Percentiles rank a stretch among this genome's conserved stretches.
Evolutionary conservation across 2,329 filamentous ascomycete genomes (phyloP).

Genomic region (Neofusicoccum parvum): DNA sequence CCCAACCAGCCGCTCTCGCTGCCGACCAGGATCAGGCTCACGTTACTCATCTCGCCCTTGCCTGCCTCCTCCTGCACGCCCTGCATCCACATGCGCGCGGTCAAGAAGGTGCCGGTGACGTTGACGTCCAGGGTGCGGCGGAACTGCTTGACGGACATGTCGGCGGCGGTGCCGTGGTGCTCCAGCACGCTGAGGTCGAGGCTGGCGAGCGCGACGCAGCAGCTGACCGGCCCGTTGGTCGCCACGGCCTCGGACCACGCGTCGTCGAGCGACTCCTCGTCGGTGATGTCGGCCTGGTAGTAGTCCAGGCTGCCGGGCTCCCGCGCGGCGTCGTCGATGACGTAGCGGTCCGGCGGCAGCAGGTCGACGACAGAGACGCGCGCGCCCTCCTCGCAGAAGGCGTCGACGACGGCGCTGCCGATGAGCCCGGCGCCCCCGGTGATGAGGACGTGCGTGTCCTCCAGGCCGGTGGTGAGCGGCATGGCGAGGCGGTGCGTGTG

Average conservation of each 20-base stretch:
- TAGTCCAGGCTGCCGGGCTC: conserved; percentile 21
- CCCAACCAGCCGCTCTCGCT: conserved; percentile 50
- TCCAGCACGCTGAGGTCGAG: conserved; percentile 47
- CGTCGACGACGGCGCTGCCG: conserved; percentile 43
- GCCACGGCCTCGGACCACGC: conserved; percentile 39
- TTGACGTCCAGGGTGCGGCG: conserved; percentile 47
- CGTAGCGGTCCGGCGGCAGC: conserved; percentile 4
- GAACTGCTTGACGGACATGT: conserved; percentile 45
- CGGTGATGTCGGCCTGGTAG: conserved; percentile 38
- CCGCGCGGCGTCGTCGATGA: not conserved
- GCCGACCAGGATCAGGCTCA: conserved; percentile 49
- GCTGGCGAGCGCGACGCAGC: conserved; percentile 47
- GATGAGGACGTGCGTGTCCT: conserved; percentile 40
- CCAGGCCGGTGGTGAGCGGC: conserved; percentile 37
- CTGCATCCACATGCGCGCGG: conserved; percentile 46
- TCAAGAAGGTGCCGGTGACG: conserved; percentile 40
- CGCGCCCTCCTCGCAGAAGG: conserved; percentile 42
- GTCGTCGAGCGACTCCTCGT: conserved; percentile 35
- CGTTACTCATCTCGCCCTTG: conserved; percentile 34
- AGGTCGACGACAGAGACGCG: conserved; percentile 45
- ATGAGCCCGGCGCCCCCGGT: conserved; percentile 54
- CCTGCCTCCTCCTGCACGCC: conserved; percentile 30
- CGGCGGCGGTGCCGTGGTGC: conserved; percentile 39
- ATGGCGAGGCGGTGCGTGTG: not conserved
- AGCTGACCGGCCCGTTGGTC: conserved; percentile 41